Conservation (phyloP, 108 stramenopile genomes). For the Nitzschia putrida region DNA sequence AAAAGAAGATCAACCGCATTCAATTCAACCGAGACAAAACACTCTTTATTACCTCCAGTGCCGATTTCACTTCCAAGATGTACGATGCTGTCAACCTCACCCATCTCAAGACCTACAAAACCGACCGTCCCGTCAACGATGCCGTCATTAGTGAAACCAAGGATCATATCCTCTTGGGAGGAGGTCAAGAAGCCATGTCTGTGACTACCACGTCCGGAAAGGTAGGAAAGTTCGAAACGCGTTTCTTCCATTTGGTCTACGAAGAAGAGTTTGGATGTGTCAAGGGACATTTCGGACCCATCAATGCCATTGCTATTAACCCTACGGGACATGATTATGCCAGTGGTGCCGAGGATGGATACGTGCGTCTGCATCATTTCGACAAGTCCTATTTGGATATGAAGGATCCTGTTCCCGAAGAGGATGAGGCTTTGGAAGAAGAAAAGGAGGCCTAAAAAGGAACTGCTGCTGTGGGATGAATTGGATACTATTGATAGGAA, state of each 20-base stretch:
- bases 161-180: conserved; percentile 96
- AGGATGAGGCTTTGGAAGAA: conserved; percentile 59
- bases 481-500: too few relatives aligned
- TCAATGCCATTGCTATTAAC: conserved; percentile 97
- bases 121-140: conserved; percentile 98
- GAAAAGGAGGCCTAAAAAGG: conserved; percentile 50
- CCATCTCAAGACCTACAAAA: conserved; percentile 92
- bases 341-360: conserved; percentile 95
- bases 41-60: conserved; percentile 91
- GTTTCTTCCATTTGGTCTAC: conserved; percentile 96
- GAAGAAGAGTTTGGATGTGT: conserved; percentile 97
- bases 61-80: conserved; percentile 93
- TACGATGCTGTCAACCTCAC: conserved; percentile 90
- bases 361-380: conserved; percentile 95
- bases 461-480: too few relatives aligned
- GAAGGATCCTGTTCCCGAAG: conserved; percentile 94
- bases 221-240: conserved; percentile 98
- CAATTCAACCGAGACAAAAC: conserved; percentile 94
- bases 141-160: conserved; percentile 93
- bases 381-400: conserved; percentile 95
- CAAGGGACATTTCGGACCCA: conserved; percentile 99
- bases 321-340: conserved; percentile 93
- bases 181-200: conserved; percentile 98
- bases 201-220: conserved; percentile 98
- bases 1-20: conserved; percentile 92